A percentile compares a stretch with the other conserved stretches of the same genome.
These are phyloP conservation scores for Saitozyma sp. DNA, from an alignment of 768 basidiomycete genomes.

Conservation along the genomic window DNA sequence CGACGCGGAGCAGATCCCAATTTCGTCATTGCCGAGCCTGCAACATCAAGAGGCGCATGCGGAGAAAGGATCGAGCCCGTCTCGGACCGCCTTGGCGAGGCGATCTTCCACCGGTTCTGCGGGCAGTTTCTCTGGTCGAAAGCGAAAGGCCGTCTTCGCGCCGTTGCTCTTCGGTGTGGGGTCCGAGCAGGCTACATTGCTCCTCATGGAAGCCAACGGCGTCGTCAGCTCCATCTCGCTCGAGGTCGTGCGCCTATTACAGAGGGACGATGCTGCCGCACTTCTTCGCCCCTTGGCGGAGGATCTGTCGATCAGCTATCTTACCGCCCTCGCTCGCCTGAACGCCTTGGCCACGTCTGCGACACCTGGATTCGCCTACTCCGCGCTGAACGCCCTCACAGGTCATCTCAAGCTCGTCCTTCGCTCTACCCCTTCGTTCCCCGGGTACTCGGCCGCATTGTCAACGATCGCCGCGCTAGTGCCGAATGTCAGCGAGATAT, in stretches of 20 bases:
- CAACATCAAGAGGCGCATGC: conserved; percentile 16
- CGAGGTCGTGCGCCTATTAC: conserved; percentile 25
- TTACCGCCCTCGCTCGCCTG: conserved; percentile 19
- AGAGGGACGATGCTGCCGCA: conserved; percentile 31
- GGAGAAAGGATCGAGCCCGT: not conserved
- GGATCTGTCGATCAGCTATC: conserved; percentile 17
- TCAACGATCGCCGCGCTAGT: conserved; percentile 24
- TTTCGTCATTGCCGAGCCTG: conserved; percentile 26
- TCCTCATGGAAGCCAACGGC: conserved; percentile 10
- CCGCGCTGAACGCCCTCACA: conserved; percentile 29
- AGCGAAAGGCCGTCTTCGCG: conserved; percentile 23
- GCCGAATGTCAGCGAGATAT: conserved; percentile 24
- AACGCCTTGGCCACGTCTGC: conserved; percentile 11
- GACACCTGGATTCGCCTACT: conserved; percentile 37
- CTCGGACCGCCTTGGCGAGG: not conserved
- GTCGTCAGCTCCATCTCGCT: conserved; percentile 13
- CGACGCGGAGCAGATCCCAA: conserved; percentile 28
- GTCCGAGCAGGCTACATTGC: conserved; percentile 24
- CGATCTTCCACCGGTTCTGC: not conserved
- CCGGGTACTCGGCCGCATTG: conserved; percentile 19
- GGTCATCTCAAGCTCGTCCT: conserved; percentile 31
- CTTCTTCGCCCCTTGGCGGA: conserved; percentile 31
- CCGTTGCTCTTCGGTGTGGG: conserved; percentile 24
- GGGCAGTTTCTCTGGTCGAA: not conserved
- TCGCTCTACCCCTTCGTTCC: conserved; percentile 14